These are phyloP conservation scores for Begonia loranthoides DNA, from an alignment of 306 rosid species.

Conservation along the genomic window DNA sequence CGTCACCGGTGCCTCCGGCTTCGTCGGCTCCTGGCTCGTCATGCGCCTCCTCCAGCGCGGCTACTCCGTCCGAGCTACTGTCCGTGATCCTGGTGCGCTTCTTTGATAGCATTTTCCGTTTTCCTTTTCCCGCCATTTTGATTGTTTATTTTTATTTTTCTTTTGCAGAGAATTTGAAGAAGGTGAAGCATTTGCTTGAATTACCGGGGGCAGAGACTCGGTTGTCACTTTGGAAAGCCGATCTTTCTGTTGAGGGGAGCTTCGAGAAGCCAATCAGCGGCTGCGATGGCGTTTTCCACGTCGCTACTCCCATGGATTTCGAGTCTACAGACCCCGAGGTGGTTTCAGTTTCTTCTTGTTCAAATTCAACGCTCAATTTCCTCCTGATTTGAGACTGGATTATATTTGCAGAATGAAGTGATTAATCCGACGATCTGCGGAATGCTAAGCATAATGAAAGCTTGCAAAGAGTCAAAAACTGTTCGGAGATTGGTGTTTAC, in stretches of 20 bases:
- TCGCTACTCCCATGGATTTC: conserved; percentile 84
- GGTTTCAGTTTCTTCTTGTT: no score
- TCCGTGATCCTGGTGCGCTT: conserved; percentile 55
- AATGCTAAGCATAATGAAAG: conserved; percentile 46
- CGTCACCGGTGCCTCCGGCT: conserved; percentile 69
- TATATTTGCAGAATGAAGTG: conserved; percentile 47
- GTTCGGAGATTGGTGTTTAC: conserved; percentile 53
- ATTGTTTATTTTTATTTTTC: no score
- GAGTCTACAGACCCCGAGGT: conserved; percentile 78
- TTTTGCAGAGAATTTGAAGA: conserved; percentile 38
- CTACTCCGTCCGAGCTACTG: conserved; percentile 68
- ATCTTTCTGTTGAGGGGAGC: conserved; percentile 53
- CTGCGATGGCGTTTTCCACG: conserved; percentile 68
- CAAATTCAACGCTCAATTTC: no score
- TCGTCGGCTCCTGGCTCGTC: conserved; percentile 72
- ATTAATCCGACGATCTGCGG: conserved; percentile 60
- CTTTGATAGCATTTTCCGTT: background rate
- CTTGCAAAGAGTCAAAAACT: conserved; percentile 40
- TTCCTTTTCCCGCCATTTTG: background rate
- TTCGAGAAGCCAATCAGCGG: conserved; percentile 67
- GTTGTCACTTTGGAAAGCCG: conserved; percentile 65
- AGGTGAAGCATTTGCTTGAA: conserved; percentile 66
- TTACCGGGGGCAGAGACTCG: conserved; percentile 38
- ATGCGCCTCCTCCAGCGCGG: conserved; percentile 57
- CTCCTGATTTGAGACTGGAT: background rate